Percentiles rank a stretch among this genome's conserved stretches.
phyloP scores from a whole-genome alignment of 192 early-diverging fungal species.

The Phlyctochytrium bullatum region DNA sequence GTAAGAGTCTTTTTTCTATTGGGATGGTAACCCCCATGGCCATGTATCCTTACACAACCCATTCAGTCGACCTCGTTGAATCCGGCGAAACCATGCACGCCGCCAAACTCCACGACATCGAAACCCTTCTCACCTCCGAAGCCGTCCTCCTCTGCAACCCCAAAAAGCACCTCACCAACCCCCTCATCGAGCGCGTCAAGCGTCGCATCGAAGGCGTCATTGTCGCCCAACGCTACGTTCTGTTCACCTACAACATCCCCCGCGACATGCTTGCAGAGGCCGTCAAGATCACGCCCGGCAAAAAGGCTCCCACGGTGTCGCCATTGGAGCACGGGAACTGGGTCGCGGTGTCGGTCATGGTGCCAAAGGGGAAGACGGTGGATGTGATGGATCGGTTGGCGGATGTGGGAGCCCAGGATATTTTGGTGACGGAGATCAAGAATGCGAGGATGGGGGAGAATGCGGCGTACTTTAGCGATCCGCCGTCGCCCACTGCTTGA shows the following conservation, averaged over 20 bases:
- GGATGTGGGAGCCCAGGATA: slow-evolving; percentile 85
- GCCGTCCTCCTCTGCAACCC: slow-evolving; percentile 86
- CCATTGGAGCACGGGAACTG: slow-evolving; percentile 80
- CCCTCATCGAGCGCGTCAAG: slow-evolving; percentile 76
- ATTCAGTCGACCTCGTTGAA: slow-evolving; percentile 66
- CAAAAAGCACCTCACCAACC: slow-evolving; percentile 64
- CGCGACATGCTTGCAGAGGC: slow-evolving; percentile 63
- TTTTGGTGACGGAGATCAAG: slow-evolving; percentile 65
- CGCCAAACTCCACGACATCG: slow-evolving; percentile 90
- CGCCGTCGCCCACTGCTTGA: no score
- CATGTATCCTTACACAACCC: no score
- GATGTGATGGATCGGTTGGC: slow-evolving; percentile 89
- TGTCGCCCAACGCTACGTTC: slow-evolving; percentile 81
- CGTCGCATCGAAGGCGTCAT: slow-evolving; percentile 89
- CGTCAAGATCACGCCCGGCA: slow-evolving; percentile 80
- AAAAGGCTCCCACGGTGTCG: slow-evolving; percentile 88
- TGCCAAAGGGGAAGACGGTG: slow-evolving; percentile 72
- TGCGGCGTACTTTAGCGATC: background rate
- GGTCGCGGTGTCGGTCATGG: slow-evolving; percentile 91
- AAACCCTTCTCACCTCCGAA: slow-evolving; percentile 77
- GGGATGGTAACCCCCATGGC: no score
- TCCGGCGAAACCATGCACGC: slow-evolving; percentile 99
- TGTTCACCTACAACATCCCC: slow-evolving; percentile 88
- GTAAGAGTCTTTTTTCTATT: slow-evolving; percentile 52
- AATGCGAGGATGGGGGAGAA: slow-evolving; percentile 30